These are phyloP conservation scores for Termitomyces sp. DNA, from an alignment of 768 basidiomycete species.

Conservation along the genomic window DNA sequence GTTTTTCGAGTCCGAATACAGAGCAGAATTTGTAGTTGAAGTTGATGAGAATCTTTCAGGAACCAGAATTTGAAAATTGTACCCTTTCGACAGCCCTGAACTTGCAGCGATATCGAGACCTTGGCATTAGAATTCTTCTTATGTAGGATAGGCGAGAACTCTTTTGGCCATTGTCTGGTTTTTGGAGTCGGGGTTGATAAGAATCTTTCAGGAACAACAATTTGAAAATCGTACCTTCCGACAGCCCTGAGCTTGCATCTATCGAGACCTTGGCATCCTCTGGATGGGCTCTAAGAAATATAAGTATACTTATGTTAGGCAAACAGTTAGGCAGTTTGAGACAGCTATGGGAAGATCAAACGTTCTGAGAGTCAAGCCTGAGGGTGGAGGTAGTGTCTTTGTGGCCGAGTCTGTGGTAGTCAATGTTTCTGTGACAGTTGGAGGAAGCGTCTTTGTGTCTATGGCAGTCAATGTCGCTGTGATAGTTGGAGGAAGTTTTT, in stretches of 20 bases:
- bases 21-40: neutral
- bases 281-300: neutral
- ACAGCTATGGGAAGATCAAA: neutral
- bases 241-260: neutral
- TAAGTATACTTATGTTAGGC: neutral
- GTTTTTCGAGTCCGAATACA: neutral
- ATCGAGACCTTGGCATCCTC: neutral
- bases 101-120: neutral
- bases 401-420: neutral
- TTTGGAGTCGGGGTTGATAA: neutral
- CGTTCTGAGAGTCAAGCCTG: neutral
- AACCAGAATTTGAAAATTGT: neutral
- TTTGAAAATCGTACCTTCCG: neutral
- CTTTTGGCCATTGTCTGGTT: too few species aligned
- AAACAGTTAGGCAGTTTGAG: neutral
- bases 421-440: neutral
- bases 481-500: neutral
- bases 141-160: too few species aligned
- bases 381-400: neutral
- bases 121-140: neutral
- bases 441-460: neutral
- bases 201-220: neutral
- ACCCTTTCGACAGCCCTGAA: neutral
- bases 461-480: neutral
- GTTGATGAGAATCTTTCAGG: slow-evolving; percentile 2